Percentiles rank a stretch among this genome's conserved stretches.
These are phyloP conservation scores for Linnemannia exigua DNA, from an alignment of 192 early-diverging fungal species.

Conservation along the genomic window DNA sequence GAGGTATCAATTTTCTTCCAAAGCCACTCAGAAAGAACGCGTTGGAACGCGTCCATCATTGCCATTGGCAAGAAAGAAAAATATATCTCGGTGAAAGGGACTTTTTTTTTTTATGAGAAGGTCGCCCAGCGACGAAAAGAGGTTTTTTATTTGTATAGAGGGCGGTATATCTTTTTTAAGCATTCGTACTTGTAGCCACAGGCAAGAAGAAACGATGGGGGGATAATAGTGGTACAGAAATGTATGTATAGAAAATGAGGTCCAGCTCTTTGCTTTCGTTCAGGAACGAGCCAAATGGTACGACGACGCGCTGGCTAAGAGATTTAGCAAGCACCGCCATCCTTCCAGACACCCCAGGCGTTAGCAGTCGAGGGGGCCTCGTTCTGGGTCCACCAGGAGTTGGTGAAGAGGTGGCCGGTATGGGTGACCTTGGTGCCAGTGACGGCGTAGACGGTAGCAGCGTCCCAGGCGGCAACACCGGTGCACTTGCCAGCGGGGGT, in stretches of 20 bases:
- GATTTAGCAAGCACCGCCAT: constrained; percentile 52
- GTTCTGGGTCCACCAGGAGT: constrained; percentile 54
- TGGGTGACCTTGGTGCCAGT: constrained; percentile 51
- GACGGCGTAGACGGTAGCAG: constrained; percentile 23
- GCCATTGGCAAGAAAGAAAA: background rate
- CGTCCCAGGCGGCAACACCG: constrained; percentile 49
- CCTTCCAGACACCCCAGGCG: constrained; percentile 49
- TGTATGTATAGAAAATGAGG: constrained; percentile 1
- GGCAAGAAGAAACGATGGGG: background rate
- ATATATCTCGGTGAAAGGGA: background rate
- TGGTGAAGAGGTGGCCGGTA: constrained; percentile 41
- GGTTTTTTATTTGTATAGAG: background rate
- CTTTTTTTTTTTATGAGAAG: background rate
- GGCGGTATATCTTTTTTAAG: background rate
- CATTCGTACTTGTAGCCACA: background rate
- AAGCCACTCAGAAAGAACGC: too few species aligned
- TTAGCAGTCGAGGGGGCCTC: constrained; percentile 30
- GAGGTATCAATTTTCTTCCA: too few species aligned
- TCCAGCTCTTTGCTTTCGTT: background rate
- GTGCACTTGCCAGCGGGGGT: constrained; percentile 25
- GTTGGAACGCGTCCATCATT: too few species aligned
- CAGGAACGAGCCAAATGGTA: background rate
- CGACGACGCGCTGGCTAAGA: background rate
- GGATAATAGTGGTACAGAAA: background rate
- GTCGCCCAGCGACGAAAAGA: constrained; percentile 6